Base-by-base conservation (phyloP, 2,329 filamentous ascomycete species). In the Aureobasidium sp. region DNA sequence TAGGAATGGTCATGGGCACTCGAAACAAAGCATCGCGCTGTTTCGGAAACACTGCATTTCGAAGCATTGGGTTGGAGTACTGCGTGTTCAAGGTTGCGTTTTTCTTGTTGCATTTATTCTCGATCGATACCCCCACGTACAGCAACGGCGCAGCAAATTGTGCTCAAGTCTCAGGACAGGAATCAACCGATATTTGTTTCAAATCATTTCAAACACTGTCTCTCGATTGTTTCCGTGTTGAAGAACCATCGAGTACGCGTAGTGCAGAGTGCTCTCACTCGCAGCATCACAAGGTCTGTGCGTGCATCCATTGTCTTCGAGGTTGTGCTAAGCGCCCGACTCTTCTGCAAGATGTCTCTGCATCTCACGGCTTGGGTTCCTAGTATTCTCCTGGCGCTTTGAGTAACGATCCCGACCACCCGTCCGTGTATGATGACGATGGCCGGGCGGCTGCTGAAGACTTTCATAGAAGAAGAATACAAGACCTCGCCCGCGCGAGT, bases 341-440 rank as follows among this genome's bases (percentile, higher is more conserved):
- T 38, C 35, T 58, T 21, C 55, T 58, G 55, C 55, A 49, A 58
- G 23, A 58, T 49, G 55, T 58, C 43, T 58, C 43, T 58, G 53
- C 53, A 40, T 29, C 55, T 42, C 37, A 49, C 27, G 31, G 21
- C 55, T 19, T 40, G 42, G 10, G 40, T 10, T 21, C 21, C 38
- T 27, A 13, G 35, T 29, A 7, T 19, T 40, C 25, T 37, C 13
- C 42, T n/a, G 42, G 55, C 43, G 43, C 55, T 49, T 47, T 31
- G 55, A 31, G 55, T 31, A 37, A 21, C 33, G 10, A 49, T 40
- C 9, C 51, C 55, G 49, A 43, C 55, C 55, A 49, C 33, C 43
- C 27, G 33, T 19, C 17, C 15, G 35, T 49, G 55, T 49, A 58
- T 23, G 35, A 58, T 58, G 55, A 58, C 43, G 59, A 47, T 49